Evolutionary conservation across 768 basidiomycete genomes (phyloP).

Genomic region (Crucibulum laeve): DNA sequence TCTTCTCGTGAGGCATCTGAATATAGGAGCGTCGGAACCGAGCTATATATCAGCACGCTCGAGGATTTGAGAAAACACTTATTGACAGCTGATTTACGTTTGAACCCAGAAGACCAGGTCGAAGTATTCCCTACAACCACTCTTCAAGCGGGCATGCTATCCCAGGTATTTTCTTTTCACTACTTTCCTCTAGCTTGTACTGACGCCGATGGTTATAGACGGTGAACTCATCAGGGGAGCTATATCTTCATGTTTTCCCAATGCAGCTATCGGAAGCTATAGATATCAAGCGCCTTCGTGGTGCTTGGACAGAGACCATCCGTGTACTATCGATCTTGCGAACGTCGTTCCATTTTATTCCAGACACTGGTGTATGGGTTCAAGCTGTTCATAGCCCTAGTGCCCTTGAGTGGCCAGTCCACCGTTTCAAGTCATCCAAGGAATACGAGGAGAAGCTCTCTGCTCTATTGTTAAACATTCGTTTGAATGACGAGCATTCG

Average conservation of each 20-base stretch:
- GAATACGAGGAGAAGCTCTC: slow-evolving; percentile 14
- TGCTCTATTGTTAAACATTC: slow-evolving; percentile 12
- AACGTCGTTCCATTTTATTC: slow-evolving; percentile 42
- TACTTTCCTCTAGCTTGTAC: not conserved
- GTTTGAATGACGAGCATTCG: slow-evolving; percentile 15
- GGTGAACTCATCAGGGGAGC: slow-evolving; percentile 19
- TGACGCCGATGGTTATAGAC: slow-evolving; percentile 16
- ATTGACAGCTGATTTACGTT: slow-evolving; percentile 2
- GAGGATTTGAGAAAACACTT: not conserved
- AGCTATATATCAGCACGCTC: not conserved
- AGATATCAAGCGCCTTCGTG: slow-evolving; percentile 22
- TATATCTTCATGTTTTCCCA: slow-evolving; percentile 29
- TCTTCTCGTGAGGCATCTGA: not conserved
- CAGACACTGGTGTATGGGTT: slow-evolving; percentile 27
- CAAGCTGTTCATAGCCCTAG: slow-evolving; percentile 22
- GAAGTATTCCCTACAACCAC: slow-evolving; percentile 34
- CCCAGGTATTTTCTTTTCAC: slow-evolving; percentile 28
- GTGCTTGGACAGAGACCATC: slow-evolving; percentile 30
- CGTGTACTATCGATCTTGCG: slow-evolving; percentile 34
- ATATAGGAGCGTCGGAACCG: not conserved
- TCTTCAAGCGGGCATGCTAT: slow-evolving; percentile 46
- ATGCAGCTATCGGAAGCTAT: slow-evolving; percentile 13
- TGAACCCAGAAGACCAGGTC: slow-evolving; percentile 24
- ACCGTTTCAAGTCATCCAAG: slow-evolving; percentile 8
- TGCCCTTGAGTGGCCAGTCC: slow-evolving; percentile 16